Evolutionary conservation across 2,329 filamentous ascomycete species (phyloP), one percentile per base, ranked within the genome.

Genomic region (Penicillium sp.): DNA sequence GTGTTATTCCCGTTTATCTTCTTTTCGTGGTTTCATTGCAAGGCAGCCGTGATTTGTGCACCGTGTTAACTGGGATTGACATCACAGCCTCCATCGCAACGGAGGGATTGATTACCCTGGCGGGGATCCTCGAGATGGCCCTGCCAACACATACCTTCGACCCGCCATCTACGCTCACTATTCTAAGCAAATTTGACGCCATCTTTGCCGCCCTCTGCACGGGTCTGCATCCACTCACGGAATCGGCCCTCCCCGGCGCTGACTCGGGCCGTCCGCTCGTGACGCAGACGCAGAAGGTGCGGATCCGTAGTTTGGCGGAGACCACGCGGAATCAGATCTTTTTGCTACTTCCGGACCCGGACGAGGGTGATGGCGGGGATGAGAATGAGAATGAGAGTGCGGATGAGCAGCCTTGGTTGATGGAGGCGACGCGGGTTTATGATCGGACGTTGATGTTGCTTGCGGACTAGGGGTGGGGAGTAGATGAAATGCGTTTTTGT

Each of bases 201-300:
- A 86, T 86, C 26, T 94, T 96, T 59, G 79, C 86, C 1, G 87
- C 84, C 42, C 70, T 96, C 60, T 95, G 1, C 69, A 74, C 16
- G 85, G 86, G 3, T 68, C 76, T 41, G 81, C 38, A 94, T 56
- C 67, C 81, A 3, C 77, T 82, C 10, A 83, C 83, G 0, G 76
- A 78, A 0, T 78, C 83, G 26, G 56, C 71, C 0, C 70, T 95
- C 1, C 82, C 87, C 0, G 87, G 88, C 0, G 88, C 90, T 47
- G 78, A 81, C 48, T 74, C 70, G 5, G 77, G 77, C 1, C 69
- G 74, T 4, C 66, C 73, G 43, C 51, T 62, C 1, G 68, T 68
- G 7, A 84, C 87, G 1, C 83, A 87, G 72, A 88, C 82, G 13
- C 88, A 96, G 62, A 94, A 93, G 75, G 88, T 97, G 6, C 79